These are phyloP conservation scores for Athelia psychrophila DNA, from an alignment of 1,284 basidiomycete species.

Conservation along the genomic window DNA sequence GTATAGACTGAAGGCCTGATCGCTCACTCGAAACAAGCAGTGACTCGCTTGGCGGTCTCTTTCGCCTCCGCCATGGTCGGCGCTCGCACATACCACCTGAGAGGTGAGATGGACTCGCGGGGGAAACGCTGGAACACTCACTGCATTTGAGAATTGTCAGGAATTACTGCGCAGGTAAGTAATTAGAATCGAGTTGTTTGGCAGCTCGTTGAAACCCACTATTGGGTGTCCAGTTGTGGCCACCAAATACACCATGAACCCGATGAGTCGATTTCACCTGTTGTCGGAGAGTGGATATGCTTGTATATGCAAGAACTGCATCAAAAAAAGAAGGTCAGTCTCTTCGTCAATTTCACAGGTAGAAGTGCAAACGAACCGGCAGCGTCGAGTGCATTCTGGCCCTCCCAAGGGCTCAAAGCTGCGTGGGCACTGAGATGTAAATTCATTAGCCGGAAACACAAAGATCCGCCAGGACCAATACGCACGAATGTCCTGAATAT, in stretches of 20 bases:
- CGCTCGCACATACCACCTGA: constrained; percentile 66
- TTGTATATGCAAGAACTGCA: constrained; percentile 64
- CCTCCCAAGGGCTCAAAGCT: constrained; percentile 71
- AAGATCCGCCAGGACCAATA: constrained; percentile 1
- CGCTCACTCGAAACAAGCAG: constrained; percentile 69
- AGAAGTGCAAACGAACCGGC: constrained; percentile 15
- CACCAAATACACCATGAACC: constrained; percentile 66
- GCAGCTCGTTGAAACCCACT: constrained; percentile 34
- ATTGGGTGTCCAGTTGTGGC: constrained; percentile 59
- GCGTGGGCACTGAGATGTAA: constrained; percentile 53
- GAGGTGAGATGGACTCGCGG: background rate
- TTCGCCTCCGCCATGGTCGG: constrained; percentile 61
- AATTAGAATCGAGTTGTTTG: no score
- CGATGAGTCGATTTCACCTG: constrained; percentile 62
- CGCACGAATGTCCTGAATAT: constrained; percentile 59
- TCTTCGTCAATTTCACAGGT: no score
- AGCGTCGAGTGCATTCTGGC: constrained; percentile 73
- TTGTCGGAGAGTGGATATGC: constrained; percentile 69
- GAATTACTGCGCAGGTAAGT: constrained; percentile 55
- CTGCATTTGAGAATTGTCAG: constrained; percentile 70
- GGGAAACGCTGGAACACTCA: constrained; percentile 18
- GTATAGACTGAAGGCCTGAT: background rate
- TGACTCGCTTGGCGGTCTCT: constrained; percentile 55
- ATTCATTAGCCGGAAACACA: background rate
- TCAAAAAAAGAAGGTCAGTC: no score